Evolutionary conservation across 2,329 filamentous ascomycete species (phyloP).

Genomic region (Salinomyces thailandicus): DNA sequence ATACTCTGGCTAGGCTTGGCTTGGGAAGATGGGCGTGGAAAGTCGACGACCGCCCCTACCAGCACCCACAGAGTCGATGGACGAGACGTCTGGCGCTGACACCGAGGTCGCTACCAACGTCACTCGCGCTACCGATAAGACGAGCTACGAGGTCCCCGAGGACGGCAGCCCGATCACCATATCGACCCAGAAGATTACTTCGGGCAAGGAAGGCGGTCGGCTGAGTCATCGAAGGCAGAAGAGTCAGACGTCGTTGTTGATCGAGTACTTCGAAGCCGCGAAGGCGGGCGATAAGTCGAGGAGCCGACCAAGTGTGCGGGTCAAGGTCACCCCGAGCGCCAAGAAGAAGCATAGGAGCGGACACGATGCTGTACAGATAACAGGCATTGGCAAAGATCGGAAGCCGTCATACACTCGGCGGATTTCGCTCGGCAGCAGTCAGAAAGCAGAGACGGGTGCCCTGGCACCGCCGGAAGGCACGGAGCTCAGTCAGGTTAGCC

Average conservation of each 20-base stretch:
- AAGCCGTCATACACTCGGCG: constrained; percentile 60
- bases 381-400: constrained; percentile 62
- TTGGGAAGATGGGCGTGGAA: constrained; percentile 33
- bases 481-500: constrained; percentile 57
- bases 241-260: constrained; percentile 83
- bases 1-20: neutral
- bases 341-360: constrained; percentile 41
- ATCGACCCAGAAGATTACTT: constrained; percentile 55
- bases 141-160: constrained; percentile 69
- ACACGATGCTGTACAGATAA: constrained; percentile 76
- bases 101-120: constrained; percentile 55
- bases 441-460: constrained; percentile 27
- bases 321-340: constrained; percentile 67
- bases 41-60: constrained; percentile 51
- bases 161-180: constrained; percentile 90
- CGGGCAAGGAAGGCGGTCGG: constrained; percentile 37
- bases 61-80: constrained; percentile 64
- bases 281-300: constrained; percentile 51
- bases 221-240: constrained; percentile 42
- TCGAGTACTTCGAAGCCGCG: constrained; percentile 86
- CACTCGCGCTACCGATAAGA: constrained; percentile 57
- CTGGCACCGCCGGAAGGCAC: constrained; percentile 21
- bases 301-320: constrained; percentile 71
- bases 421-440: constrained; percentile 49
- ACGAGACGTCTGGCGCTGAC: constrained; percentile 36